Percentiles rank a stretch among this genome's conserved stretches.
phyloP scores from a whole-genome alignment of 1,284 basidiomycete genomes.

The Inonotus obliquus region DNA sequence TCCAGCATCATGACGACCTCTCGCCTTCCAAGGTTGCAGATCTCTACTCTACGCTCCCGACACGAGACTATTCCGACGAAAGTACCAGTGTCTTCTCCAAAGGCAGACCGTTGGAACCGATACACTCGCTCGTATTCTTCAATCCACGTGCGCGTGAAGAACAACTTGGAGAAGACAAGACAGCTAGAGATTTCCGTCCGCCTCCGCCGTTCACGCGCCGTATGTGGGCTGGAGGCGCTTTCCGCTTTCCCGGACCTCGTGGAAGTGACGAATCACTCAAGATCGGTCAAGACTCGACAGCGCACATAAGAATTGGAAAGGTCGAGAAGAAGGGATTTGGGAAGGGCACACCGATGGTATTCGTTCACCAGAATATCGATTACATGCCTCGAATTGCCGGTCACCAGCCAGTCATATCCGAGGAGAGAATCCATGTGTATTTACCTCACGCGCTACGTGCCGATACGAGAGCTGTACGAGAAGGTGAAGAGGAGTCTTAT shows the following conservation, averaged over 20 bases:
- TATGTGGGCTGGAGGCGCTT: constrained; percentile 82
- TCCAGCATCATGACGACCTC: constrained; percentile 4
- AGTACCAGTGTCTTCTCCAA: background rate
- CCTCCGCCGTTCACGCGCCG: constrained; percentile 71
- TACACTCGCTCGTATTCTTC: constrained; percentile 72
- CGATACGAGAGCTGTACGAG: background rate
- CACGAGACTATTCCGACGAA: background rate
- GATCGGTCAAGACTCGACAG: constrained; percentile 51
- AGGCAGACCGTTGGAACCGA: background rate
- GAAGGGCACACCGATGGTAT: constrained; percentile 54
- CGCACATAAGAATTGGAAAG: constrained; percentile 45
- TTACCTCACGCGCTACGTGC: constrained; percentile 30
- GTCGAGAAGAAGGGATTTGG: constrained; percentile 65
- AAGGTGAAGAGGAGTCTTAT: constrained; percentile 32
- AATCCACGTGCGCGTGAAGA: constrained; percentile 58
- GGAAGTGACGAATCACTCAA: background rate
- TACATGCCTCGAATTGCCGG: background rate
- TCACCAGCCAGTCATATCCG: constrained; percentile 42
- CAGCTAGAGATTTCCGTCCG: constrained; percentile 68
- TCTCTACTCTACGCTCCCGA: constrained; percentile 16
- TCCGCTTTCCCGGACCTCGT: constrained; percentile 26
- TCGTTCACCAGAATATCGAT: constrained; percentile 65
- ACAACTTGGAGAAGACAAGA: constrained; percentile 63
- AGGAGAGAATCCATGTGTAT: constrained; percentile 76
- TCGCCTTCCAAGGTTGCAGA: constrained; percentile 13